A percentile compares a stretch with the other conserved stretches of the same genome.
phyloP scores from a whole-genome alignment of 306 rosid genomes.

The Betula pendula region DNA sequence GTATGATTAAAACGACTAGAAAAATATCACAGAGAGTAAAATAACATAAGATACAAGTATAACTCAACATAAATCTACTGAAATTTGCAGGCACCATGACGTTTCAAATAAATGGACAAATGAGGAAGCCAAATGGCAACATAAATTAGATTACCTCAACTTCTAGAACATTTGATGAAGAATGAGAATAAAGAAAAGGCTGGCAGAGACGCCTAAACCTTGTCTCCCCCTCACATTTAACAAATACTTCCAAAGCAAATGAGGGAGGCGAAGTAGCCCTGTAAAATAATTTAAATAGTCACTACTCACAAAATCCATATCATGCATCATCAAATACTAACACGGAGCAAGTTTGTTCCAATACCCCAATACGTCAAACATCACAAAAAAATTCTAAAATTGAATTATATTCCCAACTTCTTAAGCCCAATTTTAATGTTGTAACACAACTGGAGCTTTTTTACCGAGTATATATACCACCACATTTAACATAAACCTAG shows the following conservation, averaged over 20 bases:
- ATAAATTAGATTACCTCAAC: constrained; percentile 69
- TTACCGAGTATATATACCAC: neutral
- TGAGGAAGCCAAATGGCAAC: constrained; percentile 20
- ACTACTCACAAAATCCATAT: constrained; percentile 19
- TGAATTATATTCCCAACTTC: neutral
- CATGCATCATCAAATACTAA: constrained; percentile 2
- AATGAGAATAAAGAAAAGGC: constrained; percentile 96
- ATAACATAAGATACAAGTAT: neutral
- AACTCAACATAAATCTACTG: constrained; percentile 14
- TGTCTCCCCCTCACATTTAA: constrained; percentile 98
- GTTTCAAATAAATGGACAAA: constrained; percentile 18
- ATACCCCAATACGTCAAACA: neutral
- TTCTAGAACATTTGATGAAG: constrained; percentile 95
- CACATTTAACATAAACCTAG: neutral
- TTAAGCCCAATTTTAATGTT: neutral
- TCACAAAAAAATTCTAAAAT: neutral
- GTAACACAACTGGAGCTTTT: neutral
- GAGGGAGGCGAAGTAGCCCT: constrained; percentile 99
- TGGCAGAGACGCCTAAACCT: constrained; percentile 96
- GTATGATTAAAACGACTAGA: neutral
- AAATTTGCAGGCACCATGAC: neutral
- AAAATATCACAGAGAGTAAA: constrained; percentile 2
- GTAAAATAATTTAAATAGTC: constrained; percentile 24
- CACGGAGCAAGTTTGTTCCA: neutral
- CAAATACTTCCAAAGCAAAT: constrained; percentile 94